Evolutionary conservation across 1,139 yeast genomes (phyloP), one percentile per base, ranked within the genome.

Genomic region (Chernovozyma sophiae-reginae): DNA sequence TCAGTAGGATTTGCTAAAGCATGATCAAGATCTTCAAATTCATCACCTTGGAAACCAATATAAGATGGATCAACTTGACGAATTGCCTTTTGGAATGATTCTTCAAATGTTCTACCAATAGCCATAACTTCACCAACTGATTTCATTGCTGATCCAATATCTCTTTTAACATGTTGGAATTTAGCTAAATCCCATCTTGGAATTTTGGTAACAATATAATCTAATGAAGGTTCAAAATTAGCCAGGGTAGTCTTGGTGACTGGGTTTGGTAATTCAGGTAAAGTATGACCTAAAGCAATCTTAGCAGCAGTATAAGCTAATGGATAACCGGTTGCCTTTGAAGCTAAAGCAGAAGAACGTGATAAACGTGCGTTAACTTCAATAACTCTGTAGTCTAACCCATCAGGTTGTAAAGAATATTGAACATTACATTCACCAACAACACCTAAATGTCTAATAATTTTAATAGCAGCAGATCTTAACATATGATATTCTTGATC

Each of bases 91-190:
- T 92, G 98, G 75, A 92, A 83, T 13, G 97, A 86, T 66, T 92
- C 98, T 68, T 92, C 98, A 58, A 90, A 92, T 52, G 81, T 92
- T 68, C 98, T 83, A 55, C 98, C 98, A 58, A 92, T 92, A 39
- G 97, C 95, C 98, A 92, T 92, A 43, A 92, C 98, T 67, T 92
- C 98, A 63, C 98, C 98, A 41, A 92, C 98, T 33, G 97, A 90
- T 67, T 92, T 92, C 98, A 92, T 92, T 35, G 97, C 81, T 22
- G 96, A 86, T 32, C 96, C 96, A 58, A 90, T 84, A 51, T 84
- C 89, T 61, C 95, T 80, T 61, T 86, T 83, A 43, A 90, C 97
- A 57, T 87, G 95, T 62, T 86, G 94, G 73, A 92, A 92, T 72
- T 92, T 92, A 46, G 92, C 69, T 62, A 92, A 73, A 72, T 92